Conservation (phyloP, 106 monocot species). For the Narthecium ossifragum region DNA sequence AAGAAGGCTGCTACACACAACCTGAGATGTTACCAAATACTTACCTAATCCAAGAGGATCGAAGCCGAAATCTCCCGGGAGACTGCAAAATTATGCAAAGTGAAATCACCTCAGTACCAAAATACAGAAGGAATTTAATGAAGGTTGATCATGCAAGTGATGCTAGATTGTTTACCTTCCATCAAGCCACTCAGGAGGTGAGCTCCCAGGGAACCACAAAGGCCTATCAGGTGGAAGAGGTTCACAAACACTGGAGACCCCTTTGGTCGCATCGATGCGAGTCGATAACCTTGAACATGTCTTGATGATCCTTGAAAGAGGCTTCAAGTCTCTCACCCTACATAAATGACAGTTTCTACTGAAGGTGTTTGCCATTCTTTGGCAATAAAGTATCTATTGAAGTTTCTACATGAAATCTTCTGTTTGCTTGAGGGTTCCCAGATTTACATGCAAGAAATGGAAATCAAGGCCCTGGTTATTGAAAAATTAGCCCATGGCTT, state of each 20-base stretch:
- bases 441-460: not conserved
- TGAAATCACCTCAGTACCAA: too few relatives aligned
- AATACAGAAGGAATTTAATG: too few relatives aligned
- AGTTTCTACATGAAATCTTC: too few relatives aligned
- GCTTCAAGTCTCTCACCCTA: constrained; percentile 11
- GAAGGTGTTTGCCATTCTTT: not conserved
- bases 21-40: not conserved
- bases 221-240: constrained; percentile 88
- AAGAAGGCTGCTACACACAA: too few relatives aligned
- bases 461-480: too few relatives aligned
- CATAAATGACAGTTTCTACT: too few relatives aligned
- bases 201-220: constrained; percentile 88
- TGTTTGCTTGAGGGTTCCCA: too few relatives aligned
- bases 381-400: not conserved
- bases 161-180: constrained; percentile 45
- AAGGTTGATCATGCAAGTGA: not conserved
- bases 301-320: not conserved
- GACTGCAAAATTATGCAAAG: too few relatives aligned
- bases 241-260: constrained; percentile 73
- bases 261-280: constrained; percentile 41
- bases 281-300: constrained; percentile 12
- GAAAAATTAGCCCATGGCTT: too few relatives aligned
- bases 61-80: constrained; percentile 87
- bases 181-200: constrained; percentile 90
- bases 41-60: constrained; percentile 88